A percentile compares a stretch with the other conserved stretches of the same genome.
Conservation (phyloP, 1,284 basidiomycete genomes). For the Pascua sp. region DNA sequence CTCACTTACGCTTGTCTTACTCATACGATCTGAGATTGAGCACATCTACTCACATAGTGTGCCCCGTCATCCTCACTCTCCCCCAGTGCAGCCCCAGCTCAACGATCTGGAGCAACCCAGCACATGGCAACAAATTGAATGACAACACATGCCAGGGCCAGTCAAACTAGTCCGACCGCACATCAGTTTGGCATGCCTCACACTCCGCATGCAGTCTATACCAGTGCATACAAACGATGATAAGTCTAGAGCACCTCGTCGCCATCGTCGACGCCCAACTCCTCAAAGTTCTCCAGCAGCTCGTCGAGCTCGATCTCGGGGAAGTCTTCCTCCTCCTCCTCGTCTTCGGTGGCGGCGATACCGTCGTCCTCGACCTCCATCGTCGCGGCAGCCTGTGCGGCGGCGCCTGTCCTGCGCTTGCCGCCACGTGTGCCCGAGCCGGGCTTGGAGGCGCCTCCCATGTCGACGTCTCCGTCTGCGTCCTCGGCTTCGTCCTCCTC, state of each 20-base stretch:
- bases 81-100: no score
- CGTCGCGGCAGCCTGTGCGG: conserved; percentile 52
- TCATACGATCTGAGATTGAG: no score
- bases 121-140: no score
- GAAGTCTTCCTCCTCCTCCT: conserved; percentile 84
- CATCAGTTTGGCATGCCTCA: no score
- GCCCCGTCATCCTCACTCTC: no score
- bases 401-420: conserved; percentile 51
- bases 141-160: no score
- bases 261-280: conserved; percentile 47
- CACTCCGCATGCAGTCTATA: no score
- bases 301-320: conserved; percentile 84
- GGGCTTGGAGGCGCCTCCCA: conserved; percentile 49
- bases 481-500: conserved; percentile 37
- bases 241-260: conserved; percentile 6
- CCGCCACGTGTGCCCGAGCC: conserved; percentile 55
- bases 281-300: conserved; percentile 85
- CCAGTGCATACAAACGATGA: no score
- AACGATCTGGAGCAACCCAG: no score
- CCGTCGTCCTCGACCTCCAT: conserved; percentile 61
- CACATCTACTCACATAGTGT: no score
- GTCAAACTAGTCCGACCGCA: no score
- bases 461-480: conserved; percentile 42
- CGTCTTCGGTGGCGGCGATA: conserved; percentile 53
- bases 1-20: no score